Evolutionary conservation across 495 filamentous ascomycete genomes (phyloP).

Genomic region (Trichoderma virens): DNA sequence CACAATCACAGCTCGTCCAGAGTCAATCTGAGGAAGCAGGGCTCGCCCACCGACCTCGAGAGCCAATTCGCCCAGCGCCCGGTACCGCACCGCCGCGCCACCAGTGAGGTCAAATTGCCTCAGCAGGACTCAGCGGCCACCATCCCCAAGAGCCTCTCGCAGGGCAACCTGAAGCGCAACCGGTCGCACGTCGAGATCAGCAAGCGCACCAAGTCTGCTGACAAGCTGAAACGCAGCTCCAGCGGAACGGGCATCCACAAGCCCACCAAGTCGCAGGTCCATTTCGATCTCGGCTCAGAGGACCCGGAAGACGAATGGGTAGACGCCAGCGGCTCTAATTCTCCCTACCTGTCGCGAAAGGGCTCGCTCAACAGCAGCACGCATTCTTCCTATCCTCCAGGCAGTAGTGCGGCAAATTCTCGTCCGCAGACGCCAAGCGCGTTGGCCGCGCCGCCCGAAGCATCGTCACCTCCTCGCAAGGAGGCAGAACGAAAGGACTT

Average conservation of each 20-base stretch:
- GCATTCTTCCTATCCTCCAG: conserved; percentile 21
- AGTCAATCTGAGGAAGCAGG: conserved; percentile 9
- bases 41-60: conserved; percentile 22
- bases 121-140: conserved; percentile 27
- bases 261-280: conserved; percentile 30
- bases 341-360: conserved; percentile 44
- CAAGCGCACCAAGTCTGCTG: conserved; percentile 39
- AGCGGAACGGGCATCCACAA: conserved; percentile 21
- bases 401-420: conserved; percentile 16
- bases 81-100: conserved; percentile 34
- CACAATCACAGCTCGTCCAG: conserved; percentile 28
- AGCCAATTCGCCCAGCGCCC: conserved; percentile 27
- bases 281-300: conserved; percentile 45
- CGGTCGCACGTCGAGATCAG: conserved; percentile 40
- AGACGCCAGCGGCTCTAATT: conserved; percentile 47
- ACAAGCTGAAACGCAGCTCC: conserved; percentile 35
- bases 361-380: conserved; percentile 34
- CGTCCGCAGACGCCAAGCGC: conserved; percentile 9
- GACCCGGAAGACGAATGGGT: conserved; percentile 46
- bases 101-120: conserved; percentile 34
- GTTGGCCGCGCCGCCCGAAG: conserved; percentile 11
- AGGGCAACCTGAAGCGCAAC: conserved; percentile 40
- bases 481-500: conserved; percentile 32
- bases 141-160: conserved; percentile 39
- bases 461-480: conserved; percentile 18